A percentile compares a stretch with the other conserved stretches of the same genome.
Evolutionary conservation across 306 rosid genomes (phyloP).

Genomic region (Fragaria iinumae): DNA sequence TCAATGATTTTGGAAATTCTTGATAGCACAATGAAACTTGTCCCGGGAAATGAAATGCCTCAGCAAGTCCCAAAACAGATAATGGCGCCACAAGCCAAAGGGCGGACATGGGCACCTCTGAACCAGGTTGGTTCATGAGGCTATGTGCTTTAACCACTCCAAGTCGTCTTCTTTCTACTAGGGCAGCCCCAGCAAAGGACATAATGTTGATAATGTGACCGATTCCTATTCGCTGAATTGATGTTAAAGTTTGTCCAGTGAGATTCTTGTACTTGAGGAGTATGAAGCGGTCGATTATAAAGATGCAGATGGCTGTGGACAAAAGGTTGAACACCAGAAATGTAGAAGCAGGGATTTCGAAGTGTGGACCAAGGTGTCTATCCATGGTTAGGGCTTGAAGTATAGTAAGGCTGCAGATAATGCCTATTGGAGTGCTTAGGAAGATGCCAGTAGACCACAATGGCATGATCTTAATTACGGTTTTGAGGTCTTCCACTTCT

Average conservation of each 20-base stretch:
- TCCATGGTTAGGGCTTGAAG: conserved; percentile 38
- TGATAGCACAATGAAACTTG: conserved; percentile 21
- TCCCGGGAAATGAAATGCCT: conserved; percentile 33
- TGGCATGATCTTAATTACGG: conserved; percentile 25
- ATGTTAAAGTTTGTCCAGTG: conserved; percentile 1
- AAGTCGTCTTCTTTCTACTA: conserved; percentile 26
- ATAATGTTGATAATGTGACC: conserved; percentile 23
- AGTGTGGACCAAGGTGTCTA: conserved; percentile 20
- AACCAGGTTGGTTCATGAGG: conserved; percentile 1
- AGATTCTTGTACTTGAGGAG: conserved; percentile 14
- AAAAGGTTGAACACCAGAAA: conserved; percentile 27
- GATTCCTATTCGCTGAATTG: conserved; percentile 27
- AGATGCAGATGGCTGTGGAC: conserved; percentile 27
- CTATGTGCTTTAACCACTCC: conserved; percentile 1
- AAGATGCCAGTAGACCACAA: conserved; percentile 34
- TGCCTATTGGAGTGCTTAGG: conserved; percentile 14
- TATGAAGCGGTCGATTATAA: conserved; percentile 17
- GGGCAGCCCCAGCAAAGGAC: conserved; percentile 19
- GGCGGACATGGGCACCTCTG: conserved; percentile 27
- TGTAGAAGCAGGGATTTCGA: conserved; percentile 31
- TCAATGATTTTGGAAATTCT: conserved; percentile 27
- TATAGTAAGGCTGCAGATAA: conserved; percentile 9
- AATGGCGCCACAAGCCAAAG: conserved; percentile 23
- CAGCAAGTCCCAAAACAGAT: conserved; percentile 9
- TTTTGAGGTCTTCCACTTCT: conserved; percentile 43